Conservation (phyloP, 805 yeast genomes). For the Barnettozyma californica region DNA sequence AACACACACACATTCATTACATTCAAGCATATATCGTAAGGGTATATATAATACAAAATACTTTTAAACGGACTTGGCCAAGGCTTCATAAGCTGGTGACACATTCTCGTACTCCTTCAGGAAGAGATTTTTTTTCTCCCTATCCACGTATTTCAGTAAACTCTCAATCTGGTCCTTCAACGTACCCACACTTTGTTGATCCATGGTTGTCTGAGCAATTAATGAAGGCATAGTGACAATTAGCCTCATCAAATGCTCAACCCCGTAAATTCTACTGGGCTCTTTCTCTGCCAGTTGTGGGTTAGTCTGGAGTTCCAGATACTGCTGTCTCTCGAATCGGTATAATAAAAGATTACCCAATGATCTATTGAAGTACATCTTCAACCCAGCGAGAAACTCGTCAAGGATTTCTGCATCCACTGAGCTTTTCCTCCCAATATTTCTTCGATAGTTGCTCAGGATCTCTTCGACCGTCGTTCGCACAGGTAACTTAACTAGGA, state of each 20-base stretch:
- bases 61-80: conserved; percentile 18
- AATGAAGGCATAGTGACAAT: conserved; percentile 78
- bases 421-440: conserved; percentile 24
- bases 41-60: not conserved
- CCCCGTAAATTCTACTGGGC: conserved; percentile 58
- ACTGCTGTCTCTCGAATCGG: conserved; percentile 74
- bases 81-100: conserved; percentile 42
- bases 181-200: conserved; percentile 56
- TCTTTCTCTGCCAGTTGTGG: conserved; percentile 31
- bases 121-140: conserved; percentile 34
- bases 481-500: conserved; percentile 62
- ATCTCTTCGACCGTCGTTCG: conserved; percentile 47
- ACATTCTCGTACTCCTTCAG: conserved; percentile 43
- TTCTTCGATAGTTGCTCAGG: conserved; percentile 44
- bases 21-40: not conserved
- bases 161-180: conserved; percentile 50
- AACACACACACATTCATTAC: too few species aligned
- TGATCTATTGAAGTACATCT: conserved; percentile 66
- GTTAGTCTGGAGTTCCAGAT: conserved; percentile 40
- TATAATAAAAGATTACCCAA: conserved; percentile 67
- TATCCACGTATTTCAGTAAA: conserved; percentile 47
- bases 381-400: conserved; percentile 70
- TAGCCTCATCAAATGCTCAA: conserved; percentile 75
- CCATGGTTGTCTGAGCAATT: conserved; percentile 77
- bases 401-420: conserved; percentile 42